Evolutionary conservation across 2,329 filamentous ascomycete species (phyloP).

Genomic region (Corinectria fuckeliana): DNA sequence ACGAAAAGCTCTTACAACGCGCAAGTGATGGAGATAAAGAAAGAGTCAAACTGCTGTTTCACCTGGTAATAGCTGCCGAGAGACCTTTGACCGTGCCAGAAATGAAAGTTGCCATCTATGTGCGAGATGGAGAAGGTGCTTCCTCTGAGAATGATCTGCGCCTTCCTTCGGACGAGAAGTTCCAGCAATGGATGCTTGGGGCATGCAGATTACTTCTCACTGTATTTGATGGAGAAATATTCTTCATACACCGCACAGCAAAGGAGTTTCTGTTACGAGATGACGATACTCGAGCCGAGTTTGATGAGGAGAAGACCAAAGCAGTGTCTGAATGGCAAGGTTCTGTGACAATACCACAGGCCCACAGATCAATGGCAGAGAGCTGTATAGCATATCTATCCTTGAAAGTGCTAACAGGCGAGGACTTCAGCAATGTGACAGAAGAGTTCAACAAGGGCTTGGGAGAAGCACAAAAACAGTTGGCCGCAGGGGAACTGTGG

Average conservation of each 20-base stretch:
- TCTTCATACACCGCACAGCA: neutral
- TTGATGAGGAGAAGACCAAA: neutral
- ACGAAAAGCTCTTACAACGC: neutral
- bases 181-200: neutral
- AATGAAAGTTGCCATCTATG: neutral
- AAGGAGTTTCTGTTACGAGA: neutral
- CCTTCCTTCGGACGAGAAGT: neutral
- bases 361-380: neutral
- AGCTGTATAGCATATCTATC: neutral
- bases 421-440: neutral
- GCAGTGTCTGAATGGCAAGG: neutral
- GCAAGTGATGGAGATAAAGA: neutral
- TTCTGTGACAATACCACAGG: neutral
- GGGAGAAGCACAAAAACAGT: neutral
- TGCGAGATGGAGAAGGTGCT: neutral
- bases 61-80: neutral
- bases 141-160: neutral
- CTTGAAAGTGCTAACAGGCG: neutral
- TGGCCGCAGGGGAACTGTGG: neutral
- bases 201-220: neutral
- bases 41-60: neutral
- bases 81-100: neutral
- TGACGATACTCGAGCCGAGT: neutral
- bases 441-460: neutral
- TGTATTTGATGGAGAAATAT: neutral